These are phyloP conservation scores for Candida boleticola DNA, from an alignment of 805 yeast genomes.

Conservation along the genomic window DNA sequence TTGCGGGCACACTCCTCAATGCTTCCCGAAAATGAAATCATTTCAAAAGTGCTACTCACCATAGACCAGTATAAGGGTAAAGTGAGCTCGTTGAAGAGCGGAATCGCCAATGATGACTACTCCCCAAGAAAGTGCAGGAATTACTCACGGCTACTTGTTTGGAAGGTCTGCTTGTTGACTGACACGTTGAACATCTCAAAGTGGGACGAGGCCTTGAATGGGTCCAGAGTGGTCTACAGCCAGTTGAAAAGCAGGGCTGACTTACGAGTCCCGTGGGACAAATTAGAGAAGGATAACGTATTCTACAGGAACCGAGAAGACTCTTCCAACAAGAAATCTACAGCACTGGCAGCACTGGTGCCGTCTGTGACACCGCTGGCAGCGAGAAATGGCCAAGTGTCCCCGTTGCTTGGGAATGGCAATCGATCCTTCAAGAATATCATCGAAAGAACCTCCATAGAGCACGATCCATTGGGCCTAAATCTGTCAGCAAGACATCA, in stretches of 20 bases:
- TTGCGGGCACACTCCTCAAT: too few relatives aligned
- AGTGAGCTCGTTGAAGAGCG: conserved; percentile 21
- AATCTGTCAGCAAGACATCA: not conserved
- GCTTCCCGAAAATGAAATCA: conserved; percentile 32
- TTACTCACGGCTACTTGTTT: conserved; percentile 33
- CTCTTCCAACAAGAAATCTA: not conserved
- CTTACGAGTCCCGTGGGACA: conserved; percentile 38
- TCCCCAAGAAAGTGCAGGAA: conserved; percentile 10
- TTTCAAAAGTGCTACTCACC: conserved; percentile 35
- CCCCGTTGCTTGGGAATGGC: too few relatives aligned
- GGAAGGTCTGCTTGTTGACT: conserved; percentile 38
- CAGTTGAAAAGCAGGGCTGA: conserved; percentile 27
- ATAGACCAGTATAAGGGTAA: conserved; percentile 35
- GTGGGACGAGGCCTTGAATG: conserved; percentile 31
- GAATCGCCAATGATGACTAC: conserved; percentile 30
- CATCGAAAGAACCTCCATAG: not conserved
- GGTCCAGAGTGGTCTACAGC: conserved; percentile 33
- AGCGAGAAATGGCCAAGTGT: not conserved
- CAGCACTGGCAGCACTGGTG: not conserved
- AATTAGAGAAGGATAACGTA: conserved; percentile 25
- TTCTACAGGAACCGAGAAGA: conserved; percentile 18
- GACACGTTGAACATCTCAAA: conserved; percentile 31
- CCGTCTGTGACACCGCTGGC: not conserved
- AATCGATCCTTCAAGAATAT: not conserved
- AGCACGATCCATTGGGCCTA: not conserved